These are phyloP conservation scores for Neurospora discreta DNA, from an alignment of 495 filamentous ascomycete species.

Conservation along the genomic window DNA sequence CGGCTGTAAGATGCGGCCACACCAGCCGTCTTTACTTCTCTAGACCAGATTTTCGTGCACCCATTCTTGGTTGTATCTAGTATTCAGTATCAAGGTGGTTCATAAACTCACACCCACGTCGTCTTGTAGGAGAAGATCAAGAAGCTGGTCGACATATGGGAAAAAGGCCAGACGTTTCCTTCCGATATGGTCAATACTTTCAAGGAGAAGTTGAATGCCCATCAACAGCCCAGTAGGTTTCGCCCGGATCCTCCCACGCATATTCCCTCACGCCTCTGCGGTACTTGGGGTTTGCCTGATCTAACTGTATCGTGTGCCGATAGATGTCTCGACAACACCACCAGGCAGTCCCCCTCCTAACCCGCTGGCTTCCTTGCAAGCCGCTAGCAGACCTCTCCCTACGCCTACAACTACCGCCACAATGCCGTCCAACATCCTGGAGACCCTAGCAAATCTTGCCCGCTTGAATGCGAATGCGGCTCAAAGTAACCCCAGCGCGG, in stretches of 20 bases:
- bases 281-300: conserved; percentile 2
- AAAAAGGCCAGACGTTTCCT: conserved; percentile 87
- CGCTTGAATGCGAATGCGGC: conserved; percentile 61
- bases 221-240: conserved; percentile 53
- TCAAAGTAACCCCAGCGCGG: conserved; percentile 39
- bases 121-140: conserved; percentile 81
- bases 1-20: neutral
- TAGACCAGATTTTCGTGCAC: neutral
- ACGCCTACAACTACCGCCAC: conserved; percentile 17
- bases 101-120: conserved; percentile 29
- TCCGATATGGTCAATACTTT: conserved; percentile 68
- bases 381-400: conserved; percentile 7
- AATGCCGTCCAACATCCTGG: conserved; percentile 50
- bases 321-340: conserved; percentile 66
- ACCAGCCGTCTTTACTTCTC: neutral
- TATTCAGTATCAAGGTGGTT: conserved; percentile 8
- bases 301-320: conserved; percentile 31
- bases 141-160: conserved; percentile 96
- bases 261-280: neutral
- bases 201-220: conserved; percentile 67
- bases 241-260: conserved; percentile 2
- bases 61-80: neutral
- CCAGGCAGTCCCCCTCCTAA: conserved; percentile 61
- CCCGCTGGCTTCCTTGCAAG: conserved; percentile 12
- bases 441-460: conserved; percentile 74